Evolutionary conservation across 2,329 filamentous ascomycete species (phyloP), one percentile per base, ranked within the genome.

Genomic region (Epichloe bromicola): DNA sequence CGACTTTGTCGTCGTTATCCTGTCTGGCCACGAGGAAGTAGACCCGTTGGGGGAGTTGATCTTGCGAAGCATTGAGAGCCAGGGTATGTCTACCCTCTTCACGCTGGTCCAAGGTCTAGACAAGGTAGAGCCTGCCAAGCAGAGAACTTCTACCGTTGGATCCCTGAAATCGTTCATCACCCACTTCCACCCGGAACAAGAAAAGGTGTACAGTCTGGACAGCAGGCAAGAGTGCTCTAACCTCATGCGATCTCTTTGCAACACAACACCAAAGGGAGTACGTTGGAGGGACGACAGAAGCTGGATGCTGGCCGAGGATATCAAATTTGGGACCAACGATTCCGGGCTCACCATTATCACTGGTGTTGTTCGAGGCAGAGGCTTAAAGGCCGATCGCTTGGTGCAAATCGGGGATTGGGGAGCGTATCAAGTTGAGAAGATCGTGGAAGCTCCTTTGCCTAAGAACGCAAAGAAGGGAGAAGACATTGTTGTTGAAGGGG

Each of bases 381-480:
- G 86, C 8, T 67, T 98, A 49, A 97, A 96, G 65, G 86, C 88
- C 4, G 89, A 98, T 65, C 81, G 93, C 53, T 72, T 98, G 40
- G 79, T 96, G 5, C 90, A 97, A 61, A 75, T 98, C 48, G 90
- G 90, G 40, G 90, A 95, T 55, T 96, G 88, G 86, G 93, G 93
- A 36, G 83, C 89, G 51, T 96, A 90, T 64, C 88, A 96, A 68
- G 83, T 98, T 49, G 86, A 89, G 49, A 91, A 88, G 63, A 94
- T 98, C 56, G 83, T 82, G 19, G 82, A 86, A 26, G 86, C 88
- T 11, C 85, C 88, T 2, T 65, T 88, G 12, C 67, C 78, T 3
- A 73, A 70, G 23, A 74, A 80, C 55, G 75, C 76, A 65, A 80
- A 79, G 65, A 84, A 78, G 63, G 67, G 61, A 4, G 76, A 77